These are phyloP conservation scores for Parachlorella kessleri DNA, from an alignment of 139 green algal genomes.

Conservation along the genomic window DNA sequence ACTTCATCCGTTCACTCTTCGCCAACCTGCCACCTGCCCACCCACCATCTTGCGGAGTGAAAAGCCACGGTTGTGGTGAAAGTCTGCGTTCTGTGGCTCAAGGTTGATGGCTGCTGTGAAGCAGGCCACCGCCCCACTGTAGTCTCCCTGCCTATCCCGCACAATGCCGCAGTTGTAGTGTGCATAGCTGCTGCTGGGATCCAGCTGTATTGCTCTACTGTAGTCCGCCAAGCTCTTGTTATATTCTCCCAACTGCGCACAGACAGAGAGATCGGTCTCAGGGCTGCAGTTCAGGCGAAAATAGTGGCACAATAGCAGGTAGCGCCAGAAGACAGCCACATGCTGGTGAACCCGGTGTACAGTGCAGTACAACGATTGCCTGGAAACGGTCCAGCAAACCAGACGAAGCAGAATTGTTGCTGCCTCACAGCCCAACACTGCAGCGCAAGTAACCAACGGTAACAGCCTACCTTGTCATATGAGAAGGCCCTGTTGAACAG, in stretches of 20 bases:
- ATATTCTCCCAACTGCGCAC: slow-evolving; percentile 61
- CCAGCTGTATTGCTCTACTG: slow-evolving; percentile 56
- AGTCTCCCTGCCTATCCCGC: slow-evolving; percentile 62
- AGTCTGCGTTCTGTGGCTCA: slow-evolving; percentile 78
- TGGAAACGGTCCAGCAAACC: no score
- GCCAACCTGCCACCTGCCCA: no score
- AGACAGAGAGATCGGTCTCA: no score
- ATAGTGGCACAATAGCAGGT: no score
- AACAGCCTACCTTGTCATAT: slow-evolving; percentile 84
- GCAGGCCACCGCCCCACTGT: slow-evolving; percentile 62
- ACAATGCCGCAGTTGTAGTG: slow-evolving; percentile 90
- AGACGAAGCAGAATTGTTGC: no score
- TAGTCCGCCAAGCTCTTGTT: slow-evolving; percentile 73
- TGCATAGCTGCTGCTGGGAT: slow-evolving; percentile 68
- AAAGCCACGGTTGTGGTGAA: slow-evolving; percentile 91
- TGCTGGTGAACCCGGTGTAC: no score
- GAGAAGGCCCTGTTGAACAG: slow-evolving; percentile 90
- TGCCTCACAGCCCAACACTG: no score
- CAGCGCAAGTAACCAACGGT: no score
- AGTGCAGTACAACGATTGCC: no score
- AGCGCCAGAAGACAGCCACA: no score
- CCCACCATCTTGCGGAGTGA: slow-evolving; percentile 82
- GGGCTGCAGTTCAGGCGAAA: no score
- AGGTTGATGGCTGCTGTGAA: slow-evolving; percentile 76
- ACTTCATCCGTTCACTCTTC: no score